Evolutionary conservation across 2,329 filamentous ascomycete species (phyloP), one percentile per base, ranked within the genome.

Genomic region (Cordyceps cateniannulata): DNA sequence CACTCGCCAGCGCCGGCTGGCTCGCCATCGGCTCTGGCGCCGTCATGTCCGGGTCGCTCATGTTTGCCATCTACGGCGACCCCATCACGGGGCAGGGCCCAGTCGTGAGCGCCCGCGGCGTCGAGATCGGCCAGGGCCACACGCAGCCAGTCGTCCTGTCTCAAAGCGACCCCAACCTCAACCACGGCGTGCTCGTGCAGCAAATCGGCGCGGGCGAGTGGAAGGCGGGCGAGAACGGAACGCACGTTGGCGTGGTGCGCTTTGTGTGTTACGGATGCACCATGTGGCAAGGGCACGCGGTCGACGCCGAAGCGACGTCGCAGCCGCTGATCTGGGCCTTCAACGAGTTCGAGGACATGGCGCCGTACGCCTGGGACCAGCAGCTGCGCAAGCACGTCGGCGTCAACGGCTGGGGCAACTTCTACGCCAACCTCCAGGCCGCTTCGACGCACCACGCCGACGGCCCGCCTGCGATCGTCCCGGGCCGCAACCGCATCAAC

Each of bases 21-120:
- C 49, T 56, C 6, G 61, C 51, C 27, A 42, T 62, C n/a, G 61
- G 61, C 9, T 54, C 57, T 20, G 61, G 61, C 32, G 18, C 50
- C 32, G 47, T 48, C 49, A 62, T 62, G 61, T 50, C 50, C 16
- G 56, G 56, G 2, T 32, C 61, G 22, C 56, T 62, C 51, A 62
- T 62, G 61, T 59, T 62, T n/a, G 16, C 60, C 44, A 6, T 62
- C n/a, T 62, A 62, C 57, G 61, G 61, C 45, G 61, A 62, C 16
- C 56, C 61, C 42, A 9, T 42, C 29, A 38, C 27, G 25, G 7
- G 18, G 4, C 24, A 53, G 27, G 49, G 55, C 18, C 61, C 61
- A 12, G 50, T 55, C 12, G 49, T 62, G 50, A 62, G 61, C 50
- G 61, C 45, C 18, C 61, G 61, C 51, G 55, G 53, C 25, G 55